phyloP scores from a whole-genome alignment of 1,284 basidiomycete genomes.

The Ganoderma sinense region DNA sequence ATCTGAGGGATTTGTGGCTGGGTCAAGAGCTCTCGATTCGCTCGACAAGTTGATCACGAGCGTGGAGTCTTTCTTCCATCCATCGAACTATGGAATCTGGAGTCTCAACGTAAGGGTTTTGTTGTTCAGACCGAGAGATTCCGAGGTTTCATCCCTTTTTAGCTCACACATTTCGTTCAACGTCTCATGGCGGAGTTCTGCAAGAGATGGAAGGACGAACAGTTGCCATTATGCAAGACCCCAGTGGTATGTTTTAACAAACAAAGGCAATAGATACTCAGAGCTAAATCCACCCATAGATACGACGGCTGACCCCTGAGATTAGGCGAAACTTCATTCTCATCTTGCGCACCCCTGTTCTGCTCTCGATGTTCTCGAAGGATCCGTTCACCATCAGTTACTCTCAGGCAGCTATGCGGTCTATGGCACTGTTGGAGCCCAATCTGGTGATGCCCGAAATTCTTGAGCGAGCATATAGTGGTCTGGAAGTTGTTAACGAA shows the following conservation, averaged over 20 bases:
- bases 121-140: no score
- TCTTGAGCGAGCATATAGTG: constrained; percentile 90
- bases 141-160: neutral
- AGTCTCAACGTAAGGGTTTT: constrained; percentile 56
- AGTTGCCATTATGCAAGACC: constrained; percentile 81
- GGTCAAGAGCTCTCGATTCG: constrained; percentile 90
- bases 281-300: constrained; percentile 44
- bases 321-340: constrained; percentile 89
- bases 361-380: constrained; percentile 97
- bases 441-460: constrained; percentile 91
- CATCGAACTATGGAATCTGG: constrained; percentile 82
- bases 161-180: constrained; percentile 83
- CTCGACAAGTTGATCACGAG: constrained; percentile 91
- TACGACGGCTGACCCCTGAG: constrained; percentile 79
- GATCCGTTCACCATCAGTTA: constrained; percentile 72
- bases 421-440: constrained; percentile 86
- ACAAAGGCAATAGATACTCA: neutral
- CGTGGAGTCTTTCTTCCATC: constrained; percentile 94
- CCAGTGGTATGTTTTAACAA: constrained; percentile 59
- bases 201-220: constrained; percentile 86
- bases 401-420: constrained; percentile 76
- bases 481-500: constrained; percentile 94
- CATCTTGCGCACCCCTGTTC: constrained; percentile 85
- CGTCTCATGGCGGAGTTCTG: constrained; percentile 84
- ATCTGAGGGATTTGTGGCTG: constrained; percentile 73